These are phyloP conservation scores for Penicillium manginii DNA, from an alignment of 495 filamentous ascomycete species.

Conservation along the genomic window DNA sequence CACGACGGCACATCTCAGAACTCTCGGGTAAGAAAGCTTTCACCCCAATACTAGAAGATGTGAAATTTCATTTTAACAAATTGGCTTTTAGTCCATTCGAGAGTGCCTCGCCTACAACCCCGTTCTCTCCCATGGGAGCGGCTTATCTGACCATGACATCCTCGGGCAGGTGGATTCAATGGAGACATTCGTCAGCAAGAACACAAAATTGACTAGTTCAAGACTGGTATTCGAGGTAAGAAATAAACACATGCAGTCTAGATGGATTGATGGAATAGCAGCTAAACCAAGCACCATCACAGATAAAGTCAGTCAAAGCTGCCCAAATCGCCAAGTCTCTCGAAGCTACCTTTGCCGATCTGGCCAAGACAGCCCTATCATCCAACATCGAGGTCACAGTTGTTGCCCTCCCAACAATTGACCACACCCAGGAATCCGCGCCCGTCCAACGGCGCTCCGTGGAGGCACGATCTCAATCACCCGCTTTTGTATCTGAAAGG, in stretches of 20 bases:
- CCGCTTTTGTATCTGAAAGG: neutral
- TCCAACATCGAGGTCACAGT: conserved; percentile 25
- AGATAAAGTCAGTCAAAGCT: conserved; percentile 6
- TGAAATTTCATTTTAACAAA: neutral
- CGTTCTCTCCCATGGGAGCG: conserved; percentile 15
- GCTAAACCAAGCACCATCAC: conserved; percentile 2
- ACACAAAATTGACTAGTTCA: conserved; percentile 17
- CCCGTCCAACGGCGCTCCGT: conserved; percentile 5
- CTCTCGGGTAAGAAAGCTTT: conserved; percentile 21
- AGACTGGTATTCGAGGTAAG: conserved; percentile 36
- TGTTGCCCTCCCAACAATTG: conserved; percentile 22
- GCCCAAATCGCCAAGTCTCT: conserved; percentile 14
- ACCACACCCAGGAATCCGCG: conserved; percentile 4
- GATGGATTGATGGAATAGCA: neutral
- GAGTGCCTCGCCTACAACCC: conserved; percentile 31
- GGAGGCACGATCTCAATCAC: no score
- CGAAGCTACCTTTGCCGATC: conserved; percentile 23
- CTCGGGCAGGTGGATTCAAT: conserved; percentile 24
- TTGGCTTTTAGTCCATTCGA: conserved; percentile 15
- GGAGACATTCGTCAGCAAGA: conserved; percentile 33
- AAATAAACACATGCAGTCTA: neutral
- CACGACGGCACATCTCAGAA: neutral
- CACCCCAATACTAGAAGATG: no score
- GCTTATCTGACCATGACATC: conserved; percentile 20
- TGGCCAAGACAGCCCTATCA: conserved; percentile 21